Percentiles rank a stretch among this genome's conserved stretches.
These are phyloP conservation scores for Tilletia indica DNA, from an alignment of 1,284 basidiomycete species.

Conservation along the genomic window DNA sequence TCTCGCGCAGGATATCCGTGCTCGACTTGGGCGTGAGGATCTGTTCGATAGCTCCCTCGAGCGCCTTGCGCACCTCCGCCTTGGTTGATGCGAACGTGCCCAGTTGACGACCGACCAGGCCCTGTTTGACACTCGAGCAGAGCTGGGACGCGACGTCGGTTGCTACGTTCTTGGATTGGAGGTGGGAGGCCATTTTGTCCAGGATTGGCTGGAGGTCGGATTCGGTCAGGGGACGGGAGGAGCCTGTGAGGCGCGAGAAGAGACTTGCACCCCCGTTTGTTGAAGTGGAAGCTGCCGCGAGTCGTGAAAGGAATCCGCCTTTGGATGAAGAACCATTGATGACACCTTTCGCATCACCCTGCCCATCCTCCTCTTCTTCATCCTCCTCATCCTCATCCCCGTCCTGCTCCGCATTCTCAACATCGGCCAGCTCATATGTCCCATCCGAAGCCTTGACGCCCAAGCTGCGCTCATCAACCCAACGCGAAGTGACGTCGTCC, in stretches of 20 bases:
- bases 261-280: constrained; percentile 19
- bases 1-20: constrained; percentile 81
- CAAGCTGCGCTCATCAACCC: constrained; percentile 75
- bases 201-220: constrained; percentile 83
- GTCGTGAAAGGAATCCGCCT: constrained; percentile 64
- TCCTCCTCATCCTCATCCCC: constrained; percentile 62
- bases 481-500: constrained; percentile 48
- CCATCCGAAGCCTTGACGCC: constrained; percentile 79
- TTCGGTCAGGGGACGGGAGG: constrained; percentile 72
- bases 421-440: constrained; percentile 89
- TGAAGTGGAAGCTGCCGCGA: constrained; percentile 58
- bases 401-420: constrained; percentile 57
- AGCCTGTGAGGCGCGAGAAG: constrained; percentile 64
- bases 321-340: constrained; percentile 25
- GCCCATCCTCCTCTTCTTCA: constrained; percentile 28
- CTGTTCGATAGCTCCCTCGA: constrained; percentile 83
- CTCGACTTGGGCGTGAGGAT: constrained; percentile 95
- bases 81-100: constrained; percentile 59
- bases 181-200: constrained; percentile 90
- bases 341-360: constrained; percentile 24
- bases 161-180: constrained; percentile 99
- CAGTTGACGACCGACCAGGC: constrained; percentile 72
- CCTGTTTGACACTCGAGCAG: constrained; percentile 85
- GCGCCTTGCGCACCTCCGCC: constrained; percentile 76
- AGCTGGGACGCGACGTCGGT: constrained; percentile 91